Percentiles rank a stretch among this genome's conserved stretches.
Conservation (phyloP, 176 grass and related monocot genomes). For the Luzula sylvatica region DNA sequence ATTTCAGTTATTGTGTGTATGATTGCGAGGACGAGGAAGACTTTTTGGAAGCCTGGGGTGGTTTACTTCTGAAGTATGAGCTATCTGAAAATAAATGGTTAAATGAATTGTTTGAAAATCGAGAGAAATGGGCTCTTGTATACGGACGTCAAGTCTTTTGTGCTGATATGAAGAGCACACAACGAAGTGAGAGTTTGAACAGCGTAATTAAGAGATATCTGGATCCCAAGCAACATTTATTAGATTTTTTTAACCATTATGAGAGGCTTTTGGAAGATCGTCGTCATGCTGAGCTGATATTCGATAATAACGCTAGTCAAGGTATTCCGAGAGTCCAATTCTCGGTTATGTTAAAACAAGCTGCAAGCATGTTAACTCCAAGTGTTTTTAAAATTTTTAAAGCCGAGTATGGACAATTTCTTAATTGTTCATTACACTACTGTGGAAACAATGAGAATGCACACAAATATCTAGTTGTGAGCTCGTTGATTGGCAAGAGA, state of each 20-base stretch:
- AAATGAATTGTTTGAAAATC: conserved; percentile 46
- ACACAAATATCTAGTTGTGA: too few species aligned
- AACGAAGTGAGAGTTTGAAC: too few species aligned
- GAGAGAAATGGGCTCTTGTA: too few species aligned
- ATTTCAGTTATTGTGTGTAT: conserved; percentile 69
- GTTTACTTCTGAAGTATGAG: conserved; percentile 72
- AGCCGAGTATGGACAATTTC: conserved; percentile 83
- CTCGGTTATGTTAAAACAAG: conserved; percentile 69
- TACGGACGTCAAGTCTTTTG: too few species aligned
- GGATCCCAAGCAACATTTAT: conserved; percentile 51
- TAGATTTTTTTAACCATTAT: conserved; percentile 76
- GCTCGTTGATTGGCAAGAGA: conserved; percentile 62
- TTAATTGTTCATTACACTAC: conserved; percentile 74
- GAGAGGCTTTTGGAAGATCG: conserved; percentile 60
- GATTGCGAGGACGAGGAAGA: conserved; percentile 58
- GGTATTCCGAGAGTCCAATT: conserved; percentile 75
- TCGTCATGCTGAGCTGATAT: conserved; percentile 76
- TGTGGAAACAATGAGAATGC: conserved; percentile 56
- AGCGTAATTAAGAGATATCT: conserved; percentile 49
- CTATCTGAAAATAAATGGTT: conserved; percentile 69
- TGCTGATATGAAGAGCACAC: too few species aligned
- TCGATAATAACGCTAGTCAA: conserved; percentile 83
- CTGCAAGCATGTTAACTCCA: conserved; percentile 64
- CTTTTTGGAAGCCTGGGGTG: conserved; percentile 58
- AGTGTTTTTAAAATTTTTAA: conserved; percentile 73